Conservation (phyloP, 768 basidiomycete genomes). For the Boletus speciosus region DNA sequence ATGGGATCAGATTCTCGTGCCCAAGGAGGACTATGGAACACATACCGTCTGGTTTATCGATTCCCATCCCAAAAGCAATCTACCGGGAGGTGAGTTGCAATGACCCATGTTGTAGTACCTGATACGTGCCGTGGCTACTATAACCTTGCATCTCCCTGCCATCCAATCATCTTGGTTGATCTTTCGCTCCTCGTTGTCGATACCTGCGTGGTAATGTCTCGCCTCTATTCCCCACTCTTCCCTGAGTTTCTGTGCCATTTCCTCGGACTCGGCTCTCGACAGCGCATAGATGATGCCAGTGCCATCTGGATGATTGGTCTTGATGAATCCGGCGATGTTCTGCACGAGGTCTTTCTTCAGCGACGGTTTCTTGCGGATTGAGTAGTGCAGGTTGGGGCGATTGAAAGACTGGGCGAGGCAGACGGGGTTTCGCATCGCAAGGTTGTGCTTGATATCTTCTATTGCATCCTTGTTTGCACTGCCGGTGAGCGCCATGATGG, state of each 20-base stretch:
- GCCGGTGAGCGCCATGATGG: slow-evolving; percentile 95
- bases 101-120: neutral
- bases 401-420: slow-evolving; percentile 84
- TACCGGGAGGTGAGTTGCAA: slow-evolving; percentile 28
- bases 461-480: slow-evolving; percentile 82
- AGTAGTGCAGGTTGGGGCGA: slow-evolving; percentile 85
- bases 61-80: slow-evolving; percentile 98
- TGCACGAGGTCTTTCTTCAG: slow-evolving; percentile 42
- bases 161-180: slow-evolving; percentile 72
- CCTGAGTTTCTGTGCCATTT: slow-evolving; percentile 65
- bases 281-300: slow-evolving; percentile 87
- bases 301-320: slow-evolving; percentile 48
- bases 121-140: slow-evolving; percentile 82
- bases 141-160: slow-evolving; percentile 64
- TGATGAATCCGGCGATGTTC: slow-evolving; percentile 70
- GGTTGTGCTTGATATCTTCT: slow-evolving; percentile 71
- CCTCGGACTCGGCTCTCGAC: slow-evolving; percentile 72
- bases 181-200: slow-evolving; percentile 61
- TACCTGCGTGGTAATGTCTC: slow-evolving; percentile 82
- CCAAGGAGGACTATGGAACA: neutral
- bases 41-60: slow-evolving; percentile 79
- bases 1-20: neutral
- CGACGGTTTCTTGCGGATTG: slow-evolving; percentile 49
- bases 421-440: slow-evolving; percentile 58
- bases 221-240: slow-evolving; percentile 58